Evolutionary conservation across 352 stramenopile genomes (phyloP), one percentile per base, ranked within the genome.

Genomic region (Phytopythium aichiense): DNA sequence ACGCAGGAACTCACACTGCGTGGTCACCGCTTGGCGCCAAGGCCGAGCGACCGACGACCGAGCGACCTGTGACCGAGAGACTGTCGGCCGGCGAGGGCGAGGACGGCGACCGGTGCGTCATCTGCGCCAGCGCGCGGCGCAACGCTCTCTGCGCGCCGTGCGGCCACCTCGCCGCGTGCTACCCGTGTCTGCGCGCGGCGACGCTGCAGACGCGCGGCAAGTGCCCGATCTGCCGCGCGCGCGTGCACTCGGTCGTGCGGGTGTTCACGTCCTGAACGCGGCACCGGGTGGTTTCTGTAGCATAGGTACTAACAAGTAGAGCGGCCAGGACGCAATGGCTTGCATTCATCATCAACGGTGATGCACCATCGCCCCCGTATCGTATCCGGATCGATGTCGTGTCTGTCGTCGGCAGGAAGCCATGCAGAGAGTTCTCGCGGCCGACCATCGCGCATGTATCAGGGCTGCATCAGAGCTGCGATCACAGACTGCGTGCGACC

Each of bases 71-170:
- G n/a, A n/a, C n/a, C 42, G 20, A 23, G 25, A 28, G 49, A 31
- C 13, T 22, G 30, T 45, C 30, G 18, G 30, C 30, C 18, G 18
- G 0, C 31, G 28, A 55, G 15, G 18, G 28, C 35, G 61, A 68
- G 7, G 7, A 62, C 22, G 56, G 59, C 2, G 61, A 66, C 58
- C 66, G 86, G 66, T 91, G 79, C 55, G 67, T 76, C 38, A 82
- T 91, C 45, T 91, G 81, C 61, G 74, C 83, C 60, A 74, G 83
- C 67, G 72, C 66, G 31, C 65, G 60, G 46, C 64, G 74, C 18
- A 81, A 86, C 56, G 79, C 77, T 22, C 72, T 89, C 63, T 91
- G 81, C 60, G 72, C 84, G 23, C 81, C 81, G 0, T 91, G 81
- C 58, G 81, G 81, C 50, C 81, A 91, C 66, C 66, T 82, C 50